phyloP scores from a whole-genome alignment of 768 basidiomycete genomes.

The Phylloporus scabripes region DNA sequence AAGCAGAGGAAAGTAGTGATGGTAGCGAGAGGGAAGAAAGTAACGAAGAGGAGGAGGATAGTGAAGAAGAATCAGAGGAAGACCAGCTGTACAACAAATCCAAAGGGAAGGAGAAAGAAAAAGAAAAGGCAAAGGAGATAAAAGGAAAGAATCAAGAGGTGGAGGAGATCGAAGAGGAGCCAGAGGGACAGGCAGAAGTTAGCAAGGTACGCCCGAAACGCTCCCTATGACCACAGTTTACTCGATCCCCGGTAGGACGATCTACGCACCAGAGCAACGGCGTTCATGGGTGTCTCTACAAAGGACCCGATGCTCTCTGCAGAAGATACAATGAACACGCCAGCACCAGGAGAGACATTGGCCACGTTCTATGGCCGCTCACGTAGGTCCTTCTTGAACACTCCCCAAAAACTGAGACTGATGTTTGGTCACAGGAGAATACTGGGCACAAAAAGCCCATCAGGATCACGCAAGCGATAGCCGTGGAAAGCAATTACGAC shows the following conservation, averaged over 20 bases:
- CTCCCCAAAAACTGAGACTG: not conserved
- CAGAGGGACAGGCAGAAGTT: conserved; percentile 1
- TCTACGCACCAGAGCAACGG: conserved; percentile 39
- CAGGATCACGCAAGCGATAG: conserved; percentile 46
- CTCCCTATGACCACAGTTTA: not conserved
- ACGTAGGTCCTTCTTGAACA: conserved; percentile 42
- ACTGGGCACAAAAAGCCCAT: conserved; percentile 75
- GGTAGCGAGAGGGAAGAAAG: conserved; percentile 56
- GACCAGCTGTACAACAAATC: conserved; percentile 2
- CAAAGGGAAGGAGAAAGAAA: not conserved
- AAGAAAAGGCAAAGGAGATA: not conserved
- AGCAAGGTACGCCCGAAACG: conserved; percentile 4
- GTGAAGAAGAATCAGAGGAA: conserved; percentile 12
- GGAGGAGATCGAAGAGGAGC: conserved; percentile 29
- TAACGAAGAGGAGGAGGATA: conserved; percentile 45
- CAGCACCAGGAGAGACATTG: conserved; percentile 78
- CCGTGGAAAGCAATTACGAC: conserved; percentile 71
- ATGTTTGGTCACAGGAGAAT: conserved; percentile 47
- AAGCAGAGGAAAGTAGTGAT: conserved; percentile 57
- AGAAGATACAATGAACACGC: conserved; percentile 74
- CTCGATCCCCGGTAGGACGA: conserved; percentile 24
- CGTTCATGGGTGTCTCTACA: conserved; percentile 59
- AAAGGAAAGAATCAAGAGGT: conserved; percentile 17
- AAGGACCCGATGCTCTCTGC: conserved; percentile 48
- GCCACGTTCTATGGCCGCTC: conserved; percentile 80